Evolutionary conservation across 2,329 filamentous ascomycete species (phyloP), one percentile per base, ranked within the genome.

Genomic region (Diaporthe sp.): DNA sequence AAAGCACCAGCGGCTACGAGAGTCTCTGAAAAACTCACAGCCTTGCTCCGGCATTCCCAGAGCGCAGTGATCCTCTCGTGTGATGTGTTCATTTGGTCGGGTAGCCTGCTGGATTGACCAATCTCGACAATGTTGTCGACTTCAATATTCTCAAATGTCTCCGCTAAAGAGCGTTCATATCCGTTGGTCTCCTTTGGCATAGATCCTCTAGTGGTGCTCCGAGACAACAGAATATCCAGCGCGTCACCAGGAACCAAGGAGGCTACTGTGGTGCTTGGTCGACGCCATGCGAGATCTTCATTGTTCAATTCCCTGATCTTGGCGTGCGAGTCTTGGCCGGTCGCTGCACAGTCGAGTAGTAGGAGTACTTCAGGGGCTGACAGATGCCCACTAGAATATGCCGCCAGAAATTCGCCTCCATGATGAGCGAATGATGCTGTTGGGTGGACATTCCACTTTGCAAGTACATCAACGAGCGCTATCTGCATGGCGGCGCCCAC

Each of bases 161-260:
- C 12, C 8, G 12, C n/a, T n/a, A n/a, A n/a, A n/a, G n/a, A n/a
- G n/a, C n/a, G n/a, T n/a, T n/a, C n/a, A n/a, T n/a, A n/a, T n/a
- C n/a, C n/a, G n/a, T n/a, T n/a, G 17, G 27, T 55, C 2, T 32
- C 7, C 51, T 10, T 55, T 9, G 2, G 12, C 39, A 19, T 22
- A 9, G 17, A 0, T 2, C 17, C 7, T 1, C 15, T 15, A 1
- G 51, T 55, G 9, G 51, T 6, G 17, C 1, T 2, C 2, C 32
- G 27, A 9, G 27, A 32, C 27, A 55, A 22, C 3, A 22, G n/a
- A 4, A 9, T 22, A 22, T 15, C 15, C 4, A 55, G 51, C 3
- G 17, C 51, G 7, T 55, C 51, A 17, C 12, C 51, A 30, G 51
- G 32, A 55, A 10, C 51, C 4, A 55, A 22, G 3, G 51, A 55